A percentile compares a stretch with the other conserved stretches of the same genome.
These are phyloP conservation scores for Plantago coronopus DNA, from an alignment of 305 asterid genomes.

Conservation along the genomic window DNA sequence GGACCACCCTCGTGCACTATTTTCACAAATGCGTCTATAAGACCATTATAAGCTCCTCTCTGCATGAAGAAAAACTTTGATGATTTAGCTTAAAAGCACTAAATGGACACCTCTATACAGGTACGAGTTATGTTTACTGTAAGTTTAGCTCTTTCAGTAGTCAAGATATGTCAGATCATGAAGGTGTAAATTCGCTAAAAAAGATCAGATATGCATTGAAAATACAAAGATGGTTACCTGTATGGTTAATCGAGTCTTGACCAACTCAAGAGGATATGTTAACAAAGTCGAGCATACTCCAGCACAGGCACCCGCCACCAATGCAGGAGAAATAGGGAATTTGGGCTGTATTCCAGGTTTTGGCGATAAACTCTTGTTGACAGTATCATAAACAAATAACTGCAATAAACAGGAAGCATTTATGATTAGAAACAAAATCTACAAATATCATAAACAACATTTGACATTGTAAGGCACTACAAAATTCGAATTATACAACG, in stretches of 20 bases:
- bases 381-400: slow-evolving; percentile 88
- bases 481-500: no score
- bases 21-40: slow-evolving; percentile 81
- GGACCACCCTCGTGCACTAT: slow-evolving; percentile 87
- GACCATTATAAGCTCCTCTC: slow-evolving; percentile 77
- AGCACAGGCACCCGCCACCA: slow-evolving; percentile 95
- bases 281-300: slow-evolving; percentile 91
- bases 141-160: no score
- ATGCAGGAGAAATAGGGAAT: slow-evolving; percentile 74
- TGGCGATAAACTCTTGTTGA: slow-evolving; percentile 73
- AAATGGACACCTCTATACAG: no score
- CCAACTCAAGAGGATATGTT: slow-evolving; percentile 92
- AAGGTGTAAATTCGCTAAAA: background rate
- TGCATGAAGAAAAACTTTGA: slow-evolving; percentile 24
- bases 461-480: no score
- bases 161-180: background rate
- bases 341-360: slow-evolving; percentile 69
- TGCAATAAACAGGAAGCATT: slow-evolving; percentile 29
- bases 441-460: no score
- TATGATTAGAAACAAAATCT: slow-evolving; percentile 1
- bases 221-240: slow-evolving; percentile 47
- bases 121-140: no score
- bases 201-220: background rate
- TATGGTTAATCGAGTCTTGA: slow-evolving; percentile 90
- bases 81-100: background rate